Conservation (phyloP, 2,329 filamentous ascomycete species). For the Fusarium coffeatum region DNA sequence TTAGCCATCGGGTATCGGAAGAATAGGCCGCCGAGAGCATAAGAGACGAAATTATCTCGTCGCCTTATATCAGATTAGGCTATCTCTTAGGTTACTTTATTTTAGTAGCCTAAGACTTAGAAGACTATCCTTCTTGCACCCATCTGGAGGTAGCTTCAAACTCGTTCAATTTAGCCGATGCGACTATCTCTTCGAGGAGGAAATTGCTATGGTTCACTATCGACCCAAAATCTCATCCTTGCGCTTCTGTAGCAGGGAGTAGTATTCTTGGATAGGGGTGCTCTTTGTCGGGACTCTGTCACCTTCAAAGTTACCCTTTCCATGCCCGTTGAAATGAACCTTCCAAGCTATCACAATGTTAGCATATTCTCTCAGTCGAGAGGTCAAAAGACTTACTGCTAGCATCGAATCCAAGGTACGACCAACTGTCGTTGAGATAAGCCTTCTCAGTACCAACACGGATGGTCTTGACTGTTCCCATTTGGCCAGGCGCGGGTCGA, state of each 20-base stretch:
- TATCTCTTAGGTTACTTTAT: background rate
- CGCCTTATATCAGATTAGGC: background rate
- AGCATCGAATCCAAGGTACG: slow-evolving; percentile 57
- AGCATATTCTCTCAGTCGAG: slow-evolving; percentile 7
- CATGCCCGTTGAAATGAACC: slow-evolving; percentile 55
- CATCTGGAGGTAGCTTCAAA: background rate
- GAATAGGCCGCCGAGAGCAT: background rate
- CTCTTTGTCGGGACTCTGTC: slow-evolving; percentile 44
- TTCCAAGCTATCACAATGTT: slow-evolving; percentile 46
- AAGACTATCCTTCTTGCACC: background rate
- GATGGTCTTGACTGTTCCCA: slow-evolving; percentile 60
- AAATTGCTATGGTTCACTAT: background rate
- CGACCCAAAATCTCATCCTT: slow-evolving; percentile 43
- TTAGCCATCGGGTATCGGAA: background rate
- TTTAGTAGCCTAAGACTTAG: background rate
- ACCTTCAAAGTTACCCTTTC: slow-evolving; percentile 50
- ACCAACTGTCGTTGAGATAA: slow-evolving; percentile 63
- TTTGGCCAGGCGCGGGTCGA: slow-evolving; percentile 58
- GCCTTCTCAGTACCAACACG: slow-evolving; percentile 53
- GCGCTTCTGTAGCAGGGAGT: slow-evolving; percentile 50
- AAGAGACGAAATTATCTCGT: background rate
- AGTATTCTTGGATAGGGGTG: slow-evolving; percentile 50
- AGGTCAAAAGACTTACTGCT: slow-evolving; percentile 55
- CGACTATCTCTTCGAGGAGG: background rate
- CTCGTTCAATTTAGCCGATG: background rate